These are phyloP conservation scores for Secale cereale DNA, from an alignment of 176 grass and related monocot species.

Conservation along the genomic window DNA sequence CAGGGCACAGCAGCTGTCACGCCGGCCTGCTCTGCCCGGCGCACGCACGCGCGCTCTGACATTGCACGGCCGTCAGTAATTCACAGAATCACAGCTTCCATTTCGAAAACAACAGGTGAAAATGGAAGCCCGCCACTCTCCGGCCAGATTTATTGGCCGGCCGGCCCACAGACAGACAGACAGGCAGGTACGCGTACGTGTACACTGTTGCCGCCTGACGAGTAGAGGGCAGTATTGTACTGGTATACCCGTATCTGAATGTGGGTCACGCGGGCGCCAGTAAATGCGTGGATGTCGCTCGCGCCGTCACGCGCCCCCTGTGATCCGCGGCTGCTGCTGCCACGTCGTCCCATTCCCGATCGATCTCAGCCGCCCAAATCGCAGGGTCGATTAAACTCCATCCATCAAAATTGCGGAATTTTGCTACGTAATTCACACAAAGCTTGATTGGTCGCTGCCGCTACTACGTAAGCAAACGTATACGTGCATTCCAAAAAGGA, in stretches of 20 bases:
- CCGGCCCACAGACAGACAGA: background rate
- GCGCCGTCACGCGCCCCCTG: conserved; percentile 25
- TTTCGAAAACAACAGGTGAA: conserved; percentile 45
- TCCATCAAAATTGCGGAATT: too few relatives aligned
- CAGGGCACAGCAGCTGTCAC: background rate
- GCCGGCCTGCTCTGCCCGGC: background rate
- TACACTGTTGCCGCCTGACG: background rate
- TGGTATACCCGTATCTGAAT: background rate
- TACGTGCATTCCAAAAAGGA: too few relatives aligned
- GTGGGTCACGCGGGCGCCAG: background rate
- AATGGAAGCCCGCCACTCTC: conserved; percentile 32
- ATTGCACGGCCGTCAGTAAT: conserved; percentile 30
- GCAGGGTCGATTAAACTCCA: too few relatives aligned
- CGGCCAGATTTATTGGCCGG: background rate
- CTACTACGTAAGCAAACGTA: too few relatives aligned
- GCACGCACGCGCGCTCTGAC: background rate
- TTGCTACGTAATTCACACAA: too few relatives aligned
- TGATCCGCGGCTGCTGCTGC: background rate
- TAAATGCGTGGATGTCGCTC: background rate
- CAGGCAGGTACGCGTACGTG: background rate
- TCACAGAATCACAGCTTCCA: conserved; percentile 37
- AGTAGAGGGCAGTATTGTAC: background rate
- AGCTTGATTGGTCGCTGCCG: too few relatives aligned
- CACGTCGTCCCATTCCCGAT: too few relatives aligned
- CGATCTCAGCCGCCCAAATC: too few relatives aligned